phyloP scores from a whole-genome alignment of 164 flowering plant genomes.

The Echeveria elegans region DNA sequence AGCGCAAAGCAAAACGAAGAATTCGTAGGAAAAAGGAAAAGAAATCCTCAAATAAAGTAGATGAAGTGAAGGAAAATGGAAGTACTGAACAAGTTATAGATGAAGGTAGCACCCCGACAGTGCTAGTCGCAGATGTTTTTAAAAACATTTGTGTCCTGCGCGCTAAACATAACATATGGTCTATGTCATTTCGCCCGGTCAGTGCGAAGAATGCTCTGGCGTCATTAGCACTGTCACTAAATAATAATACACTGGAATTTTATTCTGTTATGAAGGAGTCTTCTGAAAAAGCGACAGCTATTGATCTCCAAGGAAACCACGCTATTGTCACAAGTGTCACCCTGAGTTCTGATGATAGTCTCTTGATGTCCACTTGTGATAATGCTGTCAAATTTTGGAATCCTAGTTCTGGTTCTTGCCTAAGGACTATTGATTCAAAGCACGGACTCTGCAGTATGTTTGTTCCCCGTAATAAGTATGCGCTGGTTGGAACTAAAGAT shows the following conservation, averaged over 20 bases:
- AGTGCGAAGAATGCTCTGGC: constrained; percentile 52
- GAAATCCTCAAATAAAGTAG: constrained; percentile 33
- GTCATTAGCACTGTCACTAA: constrained; percentile 71
- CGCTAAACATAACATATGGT: constrained; percentile 74
- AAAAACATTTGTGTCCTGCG: constrained; percentile 66
- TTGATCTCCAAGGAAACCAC: constrained; percentile 91
- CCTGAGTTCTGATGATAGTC: constrained; percentile 81
- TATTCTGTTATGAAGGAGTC: constrained; percentile 47
- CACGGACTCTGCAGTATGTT: constrained; percentile 77
- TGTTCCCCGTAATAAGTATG: constrained; percentile 71
- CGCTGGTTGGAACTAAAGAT: constrained; percentile 78
- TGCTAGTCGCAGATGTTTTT: constrained; percentile 69
- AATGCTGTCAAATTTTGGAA: constrained; percentile 87
- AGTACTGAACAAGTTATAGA: constrained; percentile 22
- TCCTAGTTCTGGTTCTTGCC: constrained; percentile 82
- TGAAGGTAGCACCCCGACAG: constrained; percentile 19
- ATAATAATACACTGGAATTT: constrained; percentile 68
- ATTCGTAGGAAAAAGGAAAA: constrained; percentile 67
- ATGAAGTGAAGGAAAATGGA: constrained; percentile 38
- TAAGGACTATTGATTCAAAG: constrained; percentile 83
- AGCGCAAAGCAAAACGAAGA: constrained; percentile 82
- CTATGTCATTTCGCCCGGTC: constrained; percentile 65
- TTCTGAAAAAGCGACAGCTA: constrained; percentile 34
- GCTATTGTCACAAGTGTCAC: constrained; percentile 84
- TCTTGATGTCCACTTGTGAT: constrained; percentile 91